Conservation (phyloP, 441 rosid genomes). For the Omphalea diandra region DNA sequence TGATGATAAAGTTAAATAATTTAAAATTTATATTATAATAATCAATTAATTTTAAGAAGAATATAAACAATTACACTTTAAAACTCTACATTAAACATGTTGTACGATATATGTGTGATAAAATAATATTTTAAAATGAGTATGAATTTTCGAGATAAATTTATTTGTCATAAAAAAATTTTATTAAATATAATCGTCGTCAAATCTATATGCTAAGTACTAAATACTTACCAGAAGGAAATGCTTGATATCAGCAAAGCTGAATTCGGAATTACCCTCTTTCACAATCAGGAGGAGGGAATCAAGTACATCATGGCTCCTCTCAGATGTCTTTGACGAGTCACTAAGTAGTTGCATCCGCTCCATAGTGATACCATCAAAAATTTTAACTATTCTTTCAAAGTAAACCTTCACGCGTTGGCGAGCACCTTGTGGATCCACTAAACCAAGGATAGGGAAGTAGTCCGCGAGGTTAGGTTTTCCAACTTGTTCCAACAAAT, state of each 20-base stretch:
- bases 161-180: too few relatives aligned
- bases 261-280: neutral
- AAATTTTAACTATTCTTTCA: neutral
- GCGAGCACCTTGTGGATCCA: neutral
- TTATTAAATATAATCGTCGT: too few relatives aligned
- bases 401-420: neutral
- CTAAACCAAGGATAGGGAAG: neutral
- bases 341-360: neutral
- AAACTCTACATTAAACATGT: too few relatives aligned
- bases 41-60: too few relatives aligned
- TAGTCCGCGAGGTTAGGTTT: constrained; percentile 5
- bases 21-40: too few relatives aligned
- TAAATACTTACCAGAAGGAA: neutral
- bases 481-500: neutral
- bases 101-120: too few relatives aligned
- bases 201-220: too few relatives aligned
- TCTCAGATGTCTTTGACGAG: neutral
- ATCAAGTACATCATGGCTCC: constrained; percentile 3
- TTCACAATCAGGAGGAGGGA: neutral
- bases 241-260: neutral
- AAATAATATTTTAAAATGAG: too few relatives aligned
- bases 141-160: too few relatives aligned
- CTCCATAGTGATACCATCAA: neutral
- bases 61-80: too few relatives aligned
- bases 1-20: too few relatives aligned